These are phyloP conservation scores for Tolypocladium amazonense DNA, from an alignment of 2,329 filamentous ascomycete genomes.

Conservation along the genomic window DNA sequence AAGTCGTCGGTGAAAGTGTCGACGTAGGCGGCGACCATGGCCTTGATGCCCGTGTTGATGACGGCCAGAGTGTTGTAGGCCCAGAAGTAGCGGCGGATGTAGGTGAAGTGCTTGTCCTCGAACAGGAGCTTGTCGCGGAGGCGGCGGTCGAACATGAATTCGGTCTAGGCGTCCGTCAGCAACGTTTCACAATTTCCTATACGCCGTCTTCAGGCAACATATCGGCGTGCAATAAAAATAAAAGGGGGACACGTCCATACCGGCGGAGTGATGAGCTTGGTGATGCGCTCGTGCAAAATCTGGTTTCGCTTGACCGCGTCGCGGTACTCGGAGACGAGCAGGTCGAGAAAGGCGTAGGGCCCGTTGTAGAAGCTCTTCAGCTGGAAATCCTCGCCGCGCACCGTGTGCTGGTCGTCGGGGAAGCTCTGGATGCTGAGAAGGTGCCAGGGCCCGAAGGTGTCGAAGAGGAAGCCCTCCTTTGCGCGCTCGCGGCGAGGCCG, in stretches of 20 bases:
- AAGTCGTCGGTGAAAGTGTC: constrained; percentile 48
- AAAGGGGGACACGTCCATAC: constrained; percentile 15
- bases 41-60: constrained; percentile 48
- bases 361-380: constrained; percentile 48
- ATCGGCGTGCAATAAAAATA: background rate
- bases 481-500: constrained; percentile 35
- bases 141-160: constrained; percentile 48
- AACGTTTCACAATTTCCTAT: background rate
- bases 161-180: constrained; percentile 16
- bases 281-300: constrained; percentile 45
- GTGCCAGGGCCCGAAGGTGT: constrained; percentile 51
- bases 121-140: constrained; percentile 49
- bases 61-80: constrained; percentile 50
- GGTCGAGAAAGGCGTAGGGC: constrained; percentile 49
- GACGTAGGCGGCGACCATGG: constrained; percentile 45
- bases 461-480: constrained; percentile 41
- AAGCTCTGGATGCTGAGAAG: constrained; percentile 48
- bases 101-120: constrained; percentile 50
- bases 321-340: constrained; percentile 47
- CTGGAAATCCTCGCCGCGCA: constrained; percentile 42
- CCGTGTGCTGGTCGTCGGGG: constrained; percentile 45
- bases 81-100: constrained; percentile 52
- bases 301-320: constrained; percentile 49
- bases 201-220: no score
- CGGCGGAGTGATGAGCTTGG: constrained; percentile 47